Evolutionary conservation across 345 rosid species (phyloP), one percentile per base, ranked within the genome.

Genomic region (Bruguiera gymnorhiza): DNA sequence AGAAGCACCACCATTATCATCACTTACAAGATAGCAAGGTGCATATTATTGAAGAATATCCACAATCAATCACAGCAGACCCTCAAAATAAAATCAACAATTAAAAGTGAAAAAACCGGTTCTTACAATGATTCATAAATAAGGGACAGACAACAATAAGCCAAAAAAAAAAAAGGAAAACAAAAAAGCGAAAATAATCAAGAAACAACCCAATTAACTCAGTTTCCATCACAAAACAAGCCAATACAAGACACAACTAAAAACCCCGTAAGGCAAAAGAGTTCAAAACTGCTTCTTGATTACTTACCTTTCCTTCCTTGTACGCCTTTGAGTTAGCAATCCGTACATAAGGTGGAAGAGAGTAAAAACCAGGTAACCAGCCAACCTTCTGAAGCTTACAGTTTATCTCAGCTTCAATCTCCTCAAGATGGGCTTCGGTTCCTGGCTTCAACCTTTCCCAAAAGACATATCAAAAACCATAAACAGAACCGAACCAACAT

Each of bases 351-450:
- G 91, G 89, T 9, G 89, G 89, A 50, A 95, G 88, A 23, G 91
- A 85, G 82, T 85, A 91, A 71, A 95, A 95, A 2, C 92, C 88
- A 43, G 82, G 79, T 57, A 90, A 69, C 99, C 99, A 92, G 55
- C 58, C 74, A 62, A 95, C 87, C 75, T 52, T 82, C 75, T 85
- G 79, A 20, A 91, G 88, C 75, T 86, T 82, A 80, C 92, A 95
- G 54, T 80, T 80, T 10, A 92, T 68, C 55, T 90, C 89, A 61
- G 78, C 82, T 83, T 89, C 91, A 67, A 95, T 81, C 70, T 85
- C 89, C 71, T 77, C 66, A 11, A 81, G 13, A 62, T 54, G 46
- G 75, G 60, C 86, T 65, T 88, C 97, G 75, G 60, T 63, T 13
- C 87, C 92, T 53, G 92, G 91, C 79, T 92, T 92, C 80, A 92